Conservation (phyloP, 179 eudicot genomes). For the Heliamphora pulchella region DNA sequence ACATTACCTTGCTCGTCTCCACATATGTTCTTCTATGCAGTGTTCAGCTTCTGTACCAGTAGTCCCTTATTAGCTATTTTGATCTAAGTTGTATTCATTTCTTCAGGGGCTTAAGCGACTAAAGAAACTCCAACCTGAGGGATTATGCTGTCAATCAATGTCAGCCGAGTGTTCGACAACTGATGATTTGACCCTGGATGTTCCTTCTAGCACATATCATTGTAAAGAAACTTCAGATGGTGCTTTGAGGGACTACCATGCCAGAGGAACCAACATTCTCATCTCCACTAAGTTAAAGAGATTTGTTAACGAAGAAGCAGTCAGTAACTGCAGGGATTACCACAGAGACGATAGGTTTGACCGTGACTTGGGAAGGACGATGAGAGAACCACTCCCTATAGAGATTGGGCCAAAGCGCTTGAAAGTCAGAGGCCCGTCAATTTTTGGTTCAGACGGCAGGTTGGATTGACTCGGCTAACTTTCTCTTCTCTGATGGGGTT, state of each 20-base stretch:
- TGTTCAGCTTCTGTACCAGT: background rate
- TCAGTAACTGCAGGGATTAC: constrained; percentile 27
- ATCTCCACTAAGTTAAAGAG: constrained; percentile 49
- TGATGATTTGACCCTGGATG: constrained; percentile 18
- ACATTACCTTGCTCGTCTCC: background rate
- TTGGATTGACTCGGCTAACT: constrained; percentile 36
- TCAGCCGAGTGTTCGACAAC: constrained; percentile 23
- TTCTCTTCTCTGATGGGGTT: constrained; percentile 23
- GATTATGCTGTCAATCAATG: constrained; percentile 26
- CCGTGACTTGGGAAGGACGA: constrained; percentile 26
- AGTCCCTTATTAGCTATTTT: background rate
- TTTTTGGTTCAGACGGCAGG: background rate
- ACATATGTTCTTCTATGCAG: background rate
- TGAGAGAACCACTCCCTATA: constrained; percentile 22
- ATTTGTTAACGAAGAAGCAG: constrained; percentile 25
- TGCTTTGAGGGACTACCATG: constrained; percentile 24
- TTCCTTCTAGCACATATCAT: constrained; percentile 12
- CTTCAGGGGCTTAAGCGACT: constrained; percentile 65
- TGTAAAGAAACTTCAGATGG: constrained; percentile 15
- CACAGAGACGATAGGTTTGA: constrained; percentile 22
- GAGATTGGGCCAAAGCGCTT: constrained; percentile 58
- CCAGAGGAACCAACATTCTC: constrained; percentile 32
- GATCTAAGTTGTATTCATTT: background rate
- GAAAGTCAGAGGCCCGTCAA: constrained; percentile 63
- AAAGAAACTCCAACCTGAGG: constrained; percentile 47